Percentiles rank a stretch among this genome's conserved stretches.
Evolutionary conservation across 202 grass and related monocot genomes (phyloP).

Genomic region (Panicum hallii): DNA sequence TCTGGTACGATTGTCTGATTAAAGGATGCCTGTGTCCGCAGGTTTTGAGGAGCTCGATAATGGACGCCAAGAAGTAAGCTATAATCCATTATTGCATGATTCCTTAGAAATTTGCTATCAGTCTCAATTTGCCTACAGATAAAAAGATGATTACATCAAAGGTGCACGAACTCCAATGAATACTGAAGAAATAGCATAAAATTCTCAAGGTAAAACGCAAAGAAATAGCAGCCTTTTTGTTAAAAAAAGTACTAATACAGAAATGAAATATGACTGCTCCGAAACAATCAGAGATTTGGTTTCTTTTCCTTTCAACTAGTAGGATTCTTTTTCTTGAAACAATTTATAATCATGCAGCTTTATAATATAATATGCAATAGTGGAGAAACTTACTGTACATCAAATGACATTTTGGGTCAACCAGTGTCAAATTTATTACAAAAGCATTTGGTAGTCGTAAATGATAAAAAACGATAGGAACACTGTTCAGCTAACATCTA

Average conservation of each 20-base stretch:
- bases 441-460: not conserved
- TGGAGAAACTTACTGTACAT: not conserved
- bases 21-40: slow-evolving; percentile 54
- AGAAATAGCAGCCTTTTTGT: not conserved
- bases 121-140: slow-evolving; percentile 76
- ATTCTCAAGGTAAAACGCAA: not conserved
- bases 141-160: not conserved
- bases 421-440: not conserved
- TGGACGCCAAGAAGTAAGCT: slow-evolving; percentile 93
- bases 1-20: slow-evolving; percentile 52
- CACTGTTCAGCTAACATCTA: not conserved
- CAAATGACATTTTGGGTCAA: slow-evolving; percentile 5
- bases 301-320: slow-evolving; percentile 5
- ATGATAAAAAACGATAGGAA: not conserved
- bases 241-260: not conserved
- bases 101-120: slow-evolving; percentile 86
- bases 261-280: not conserved
- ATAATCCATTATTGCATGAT: slow-evolving; percentile 92
- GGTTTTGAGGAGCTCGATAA: slow-evolving; percentile 80
- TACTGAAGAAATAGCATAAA: not conserved
- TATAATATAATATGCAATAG: not conserved
- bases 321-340: not conserved
- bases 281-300: slow-evolving; percentile 14
- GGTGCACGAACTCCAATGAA: not conserved
- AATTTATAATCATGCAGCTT: not conserved